These are phyloP conservation scores for Solanum boliviense DNA, from an alignment of 257 asterid species.

Conservation along the genomic window DNA sequence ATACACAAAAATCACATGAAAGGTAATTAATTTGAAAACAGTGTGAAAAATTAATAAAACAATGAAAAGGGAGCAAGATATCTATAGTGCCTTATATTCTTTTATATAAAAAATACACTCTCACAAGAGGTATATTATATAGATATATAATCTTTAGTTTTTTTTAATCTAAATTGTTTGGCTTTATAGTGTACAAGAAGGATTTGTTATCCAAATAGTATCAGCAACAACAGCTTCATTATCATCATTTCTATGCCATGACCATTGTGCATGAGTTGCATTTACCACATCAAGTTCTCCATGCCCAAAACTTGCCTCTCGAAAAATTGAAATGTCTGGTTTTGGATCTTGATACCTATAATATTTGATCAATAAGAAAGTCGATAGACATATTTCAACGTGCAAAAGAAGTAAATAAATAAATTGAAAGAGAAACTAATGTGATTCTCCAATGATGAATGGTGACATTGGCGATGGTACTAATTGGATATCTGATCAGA, in stretches of 20 bases:
- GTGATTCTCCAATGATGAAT: background rate
- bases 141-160: background rate
- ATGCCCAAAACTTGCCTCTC: conserved; percentile 92
- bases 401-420: background rate
- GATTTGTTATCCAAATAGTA: conserved; percentile 28
- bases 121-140: no score
- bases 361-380: background rate
- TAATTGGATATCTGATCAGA: background rate
- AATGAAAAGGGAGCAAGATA: background rate
- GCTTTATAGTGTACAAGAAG: background rate
- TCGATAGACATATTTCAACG: background rate
- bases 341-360: conserved; percentile 44
- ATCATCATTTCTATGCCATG: conserved; percentile 68
- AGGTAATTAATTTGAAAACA: no score
- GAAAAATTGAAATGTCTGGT: conserved; percentile 46
- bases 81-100: background rate
- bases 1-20: no score
- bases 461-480: background rate
- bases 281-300: conserved; percentile 48
- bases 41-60: background rate
- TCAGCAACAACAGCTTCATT: conserved; percentile 35
- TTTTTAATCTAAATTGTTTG: background rate
- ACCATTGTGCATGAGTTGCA: conserved; percentile 63
- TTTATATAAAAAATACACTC: background rate
- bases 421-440: background rate